Percentiles rank a stretch among this genome's conserved stretches.
phyloP scores from a whole-genome alignment of 1,284 basidiomycete species.

The Austroboletus olivaceoglutinosus region DNA sequence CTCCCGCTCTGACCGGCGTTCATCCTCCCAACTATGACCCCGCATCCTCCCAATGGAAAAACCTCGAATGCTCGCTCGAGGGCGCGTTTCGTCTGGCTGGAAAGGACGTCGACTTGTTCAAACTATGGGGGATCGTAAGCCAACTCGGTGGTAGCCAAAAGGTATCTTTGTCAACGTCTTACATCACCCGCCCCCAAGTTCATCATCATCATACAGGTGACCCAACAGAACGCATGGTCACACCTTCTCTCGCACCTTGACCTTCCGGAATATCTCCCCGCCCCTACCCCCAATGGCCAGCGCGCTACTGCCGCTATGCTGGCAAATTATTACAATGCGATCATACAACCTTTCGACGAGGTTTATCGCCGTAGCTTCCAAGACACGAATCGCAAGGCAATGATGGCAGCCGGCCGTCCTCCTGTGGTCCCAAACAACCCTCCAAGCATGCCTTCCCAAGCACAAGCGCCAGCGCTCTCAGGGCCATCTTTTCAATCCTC shows the following conservation, averaged over 20 bases:
- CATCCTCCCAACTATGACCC: conserved; percentile 58
- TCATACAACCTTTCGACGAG: conserved; percentile 70
- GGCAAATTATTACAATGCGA: conserved; percentile 54
- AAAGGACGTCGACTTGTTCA: conserved; percentile 77
- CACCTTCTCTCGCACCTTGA: conserved; percentile 56
- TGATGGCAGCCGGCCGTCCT: conserved; percentile 37
- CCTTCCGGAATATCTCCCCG: conserved; percentile 59
- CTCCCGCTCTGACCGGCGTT: conserved; percentile 61
- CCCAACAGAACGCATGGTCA: conserved; percentile 48
- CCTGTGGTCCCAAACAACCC: conserved; percentile 19
- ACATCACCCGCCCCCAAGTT: conserved; percentile 6
- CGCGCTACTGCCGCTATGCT: conserved; percentile 51
- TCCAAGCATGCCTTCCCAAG: conserved; percentile 14
- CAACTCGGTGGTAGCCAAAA: conserved; percentile 55
- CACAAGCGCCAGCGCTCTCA: conserved; percentile 10
- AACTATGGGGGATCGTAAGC: conserved; percentile 59
- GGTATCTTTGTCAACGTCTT: conserved; percentile 39
- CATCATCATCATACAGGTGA: conserved; percentile 19
- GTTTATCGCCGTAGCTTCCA: conserved; percentile 58
- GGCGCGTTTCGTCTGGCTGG: conserved; percentile 69
- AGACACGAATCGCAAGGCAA: conserved; percentile 48
- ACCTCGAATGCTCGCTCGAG: conserved; percentile 56
- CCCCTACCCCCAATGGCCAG: conserved; percentile 42
- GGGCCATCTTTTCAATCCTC: conserved; percentile 24
- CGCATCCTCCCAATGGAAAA: conserved; percentile 57